A percentile compares a stretch with the other conserved stretches of the same genome.
Conservation (phyloP, 208 protist species). For the Acanthamoeba lenticulata region DNA sequence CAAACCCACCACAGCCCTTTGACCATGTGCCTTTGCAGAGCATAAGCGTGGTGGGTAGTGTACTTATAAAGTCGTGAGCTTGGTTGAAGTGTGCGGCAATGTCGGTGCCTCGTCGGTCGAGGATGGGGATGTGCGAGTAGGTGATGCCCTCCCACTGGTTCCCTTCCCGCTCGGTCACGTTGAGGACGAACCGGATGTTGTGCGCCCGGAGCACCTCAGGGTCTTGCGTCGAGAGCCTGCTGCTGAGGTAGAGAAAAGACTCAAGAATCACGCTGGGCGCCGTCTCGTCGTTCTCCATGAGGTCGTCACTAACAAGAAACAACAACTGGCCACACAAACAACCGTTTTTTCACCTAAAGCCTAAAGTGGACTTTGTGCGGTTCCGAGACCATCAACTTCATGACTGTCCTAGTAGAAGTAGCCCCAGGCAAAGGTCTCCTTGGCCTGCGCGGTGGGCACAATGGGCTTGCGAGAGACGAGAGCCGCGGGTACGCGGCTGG, state of each 20-base stretch:
- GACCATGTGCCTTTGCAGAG: too few relatives aligned
- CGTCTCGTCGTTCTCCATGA: background rate
- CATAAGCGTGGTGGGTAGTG: too few relatives aligned
- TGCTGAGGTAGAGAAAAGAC: background rate
- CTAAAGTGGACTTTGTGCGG: too few relatives aligned
- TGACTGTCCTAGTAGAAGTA: background rate
- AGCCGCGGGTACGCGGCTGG: background rate
- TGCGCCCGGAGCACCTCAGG: background rate
- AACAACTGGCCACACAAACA: too few relatives aligned
- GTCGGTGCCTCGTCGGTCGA: background rate
- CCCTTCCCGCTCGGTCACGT: background rate
- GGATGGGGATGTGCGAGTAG: background rate
- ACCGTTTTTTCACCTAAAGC: too few relatives aligned
- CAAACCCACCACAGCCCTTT: too few relatives aligned
- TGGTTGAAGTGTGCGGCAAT: background rate
- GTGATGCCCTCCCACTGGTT: background rate
- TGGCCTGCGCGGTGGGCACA: background rate
- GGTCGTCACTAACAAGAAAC: too few relatives aligned
- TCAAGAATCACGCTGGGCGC: background rate
- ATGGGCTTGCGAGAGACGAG: background rate
- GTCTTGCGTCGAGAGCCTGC: background rate
- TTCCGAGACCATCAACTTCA: too few relatives aligned
- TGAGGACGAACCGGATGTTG: background rate
- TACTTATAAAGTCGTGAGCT: background rate
- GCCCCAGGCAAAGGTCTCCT: too few relatives aligned